Percentiles rank a stretch among this genome's conserved stretches.
Conservation (phyloP, 768 basidiomycete genomes). For the Leccinum ochraceum region DNA sequence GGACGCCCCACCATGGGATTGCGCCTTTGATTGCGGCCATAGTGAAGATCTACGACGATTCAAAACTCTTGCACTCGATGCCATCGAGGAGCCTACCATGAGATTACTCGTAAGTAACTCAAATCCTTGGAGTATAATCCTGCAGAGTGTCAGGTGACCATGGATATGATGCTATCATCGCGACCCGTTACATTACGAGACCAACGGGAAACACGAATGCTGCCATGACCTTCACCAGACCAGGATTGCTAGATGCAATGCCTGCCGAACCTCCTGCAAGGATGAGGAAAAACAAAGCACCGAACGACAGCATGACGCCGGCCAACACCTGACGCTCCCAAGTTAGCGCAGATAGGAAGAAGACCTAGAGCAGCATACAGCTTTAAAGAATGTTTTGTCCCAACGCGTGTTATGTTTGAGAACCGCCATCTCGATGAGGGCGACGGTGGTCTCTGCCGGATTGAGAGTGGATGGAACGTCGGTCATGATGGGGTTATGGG, state of each 20-base stretch:
- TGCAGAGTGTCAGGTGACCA: slow-evolving; percentile 23
- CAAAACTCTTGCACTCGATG: neutral
- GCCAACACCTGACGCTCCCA: slow-evolving; percentile 53
- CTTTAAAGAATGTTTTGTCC: slow-evolving; percentile 65
- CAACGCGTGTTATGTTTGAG: slow-evolving; percentile 64
- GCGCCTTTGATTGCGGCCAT: slow-evolving; percentile 64
- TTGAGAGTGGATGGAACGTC: slow-evolving; percentile 49
- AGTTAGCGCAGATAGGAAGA: neutral
- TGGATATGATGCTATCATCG: neutral
- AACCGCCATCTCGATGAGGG: slow-evolving; percentile 57
- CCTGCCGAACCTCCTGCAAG: slow-evolving; percentile 58
- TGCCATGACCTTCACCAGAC: slow-evolving; percentile 63
- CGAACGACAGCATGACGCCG: slow-evolving; percentile 75
- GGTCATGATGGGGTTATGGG: slow-evolving; percentile 15
- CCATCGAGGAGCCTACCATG: slow-evolving; percentile 48
- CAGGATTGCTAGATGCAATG: slow-evolving; percentile 56
- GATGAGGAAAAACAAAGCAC: slow-evolving; percentile 62
- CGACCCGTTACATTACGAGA: slow-evolving; percentile 62
- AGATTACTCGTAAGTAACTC: slow-evolving; percentile 77
- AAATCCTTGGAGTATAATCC: slow-evolving; percentile 71
- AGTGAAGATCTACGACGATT: slow-evolving; percentile 55
- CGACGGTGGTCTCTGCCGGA: slow-evolving; percentile 57
- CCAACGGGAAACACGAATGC: slow-evolving; percentile 77
- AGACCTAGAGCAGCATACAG: slow-evolving; percentile 43
- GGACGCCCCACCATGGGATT: slow-evolving; percentile 70